Base-by-base conservation (phyloP, 768 basidiomycete genomes). In the Polyporus arcularius region DNA sequence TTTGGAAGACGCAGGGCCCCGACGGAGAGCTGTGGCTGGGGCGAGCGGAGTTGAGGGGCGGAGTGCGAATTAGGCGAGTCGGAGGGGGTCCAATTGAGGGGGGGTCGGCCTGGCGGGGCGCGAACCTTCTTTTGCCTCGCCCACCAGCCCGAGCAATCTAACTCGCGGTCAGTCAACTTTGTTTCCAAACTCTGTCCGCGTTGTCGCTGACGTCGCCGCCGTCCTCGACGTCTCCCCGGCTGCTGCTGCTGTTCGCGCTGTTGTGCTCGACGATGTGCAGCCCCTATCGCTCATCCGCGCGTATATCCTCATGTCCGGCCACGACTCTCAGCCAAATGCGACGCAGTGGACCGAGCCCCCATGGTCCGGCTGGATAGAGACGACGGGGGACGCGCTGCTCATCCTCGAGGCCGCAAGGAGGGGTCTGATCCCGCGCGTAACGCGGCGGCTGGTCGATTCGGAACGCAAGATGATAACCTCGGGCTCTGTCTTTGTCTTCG, bases 401-500 rank as follows among this genome's bases (percentile, higher is more conserved):
- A 90, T 98, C 73, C 91, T 98, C 71, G 96, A 98, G 71, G 96
- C 95, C 7, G 94, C 94, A 41, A 82, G 90, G 51, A 82, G 90
- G 35, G 94, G 94, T 28, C 83, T 95, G 67, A 94, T 97, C 40
- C 95, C 95, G 9, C 82, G 94, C 58, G 92, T 98, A 26, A 96
- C 94, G 38, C 85, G 96, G 43, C 86, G 96, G 42, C 85, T 98
- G 53, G 92, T 94, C 62, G 96, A 97, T 72, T 83, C 90, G 35
- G 96, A 98, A 74, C 85, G 94, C 58, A 89, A 86, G 70, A 92
- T 96, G 88, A 95, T 98, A 72, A 88, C 88, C 16, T 91, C 89
- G 6, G 96, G 96, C 58, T 91, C 90, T 7, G 94, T 98, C 11
- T 98, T 98, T 68, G 96, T 97, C 65, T 98, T 97, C 70, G 94